phyloP scores from a whole-genome alignment of 1,284 basidiomycete genomes.

The Heterobasidion parviporum region DNA sequence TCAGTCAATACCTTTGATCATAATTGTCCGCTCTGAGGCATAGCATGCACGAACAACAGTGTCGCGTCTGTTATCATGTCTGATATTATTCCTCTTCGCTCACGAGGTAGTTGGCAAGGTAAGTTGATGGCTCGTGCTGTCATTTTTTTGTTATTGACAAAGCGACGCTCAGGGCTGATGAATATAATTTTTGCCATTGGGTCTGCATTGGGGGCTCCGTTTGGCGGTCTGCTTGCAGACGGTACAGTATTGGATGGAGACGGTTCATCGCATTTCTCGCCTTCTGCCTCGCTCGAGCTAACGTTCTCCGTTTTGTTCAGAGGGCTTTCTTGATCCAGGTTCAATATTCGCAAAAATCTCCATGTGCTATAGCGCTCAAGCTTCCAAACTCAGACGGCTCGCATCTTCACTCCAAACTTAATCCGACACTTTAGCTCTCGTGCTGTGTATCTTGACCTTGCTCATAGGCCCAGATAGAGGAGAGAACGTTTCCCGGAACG shows the following conservation, averaged over 20 bases:
- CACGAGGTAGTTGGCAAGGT: slow-evolving; percentile 58
- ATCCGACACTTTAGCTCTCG: slow-evolving; percentile 42
- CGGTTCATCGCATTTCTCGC: slow-evolving; percentile 28
- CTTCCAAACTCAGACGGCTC: slow-evolving; percentile 32
- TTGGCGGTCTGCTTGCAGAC: slow-evolving; percentile 51
- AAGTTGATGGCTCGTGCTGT: neutral
- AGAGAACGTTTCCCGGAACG: slow-evolving; percentile 47
- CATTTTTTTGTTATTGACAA: too few species aligned
- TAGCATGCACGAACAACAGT: slow-evolving; percentile 19
- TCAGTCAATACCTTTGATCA: slow-evolving; percentile 31
- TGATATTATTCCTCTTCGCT: slow-evolving; percentile 50
- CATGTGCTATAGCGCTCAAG: slow-evolving; percentile 39
- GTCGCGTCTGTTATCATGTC: slow-evolving; percentile 56
- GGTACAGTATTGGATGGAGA: slow-evolving; percentile 46
- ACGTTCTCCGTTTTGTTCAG: neutral
- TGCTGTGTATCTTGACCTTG: slow-evolving; percentile 42
- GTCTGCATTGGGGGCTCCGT: slow-evolving; percentile 45
- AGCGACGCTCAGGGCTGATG: slow-evolving; percentile 29
- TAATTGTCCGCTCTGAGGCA: neutral
- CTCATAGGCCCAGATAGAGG: slow-evolving; percentile 54
- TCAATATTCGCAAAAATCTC: slow-evolving; percentile 39
- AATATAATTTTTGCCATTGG: slow-evolving; percentile 52
- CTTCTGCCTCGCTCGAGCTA: neutral
- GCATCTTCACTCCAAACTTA: slow-evolving; percentile 36
- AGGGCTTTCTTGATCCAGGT: slow-evolving; percentile 56